A percentile compares a stretch with the other conserved stretches of the same genome.
phyloP scores from a whole-genome alignment of 148 eudicot genomes.

The Cornus florida region DNA sequence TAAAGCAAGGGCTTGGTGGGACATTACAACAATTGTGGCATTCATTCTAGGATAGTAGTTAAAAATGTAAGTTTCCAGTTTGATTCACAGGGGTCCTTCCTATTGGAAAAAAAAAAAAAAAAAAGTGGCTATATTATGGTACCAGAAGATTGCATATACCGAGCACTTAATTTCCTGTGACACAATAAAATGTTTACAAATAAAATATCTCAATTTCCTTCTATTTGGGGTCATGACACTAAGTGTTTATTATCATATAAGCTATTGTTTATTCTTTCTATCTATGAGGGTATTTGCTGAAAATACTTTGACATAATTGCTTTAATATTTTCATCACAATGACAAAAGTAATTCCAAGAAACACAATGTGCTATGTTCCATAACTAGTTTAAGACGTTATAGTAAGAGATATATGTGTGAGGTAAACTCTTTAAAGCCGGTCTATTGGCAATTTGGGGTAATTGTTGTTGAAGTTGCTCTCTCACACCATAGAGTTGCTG shows the following conservation, averaged over 20 bases:
- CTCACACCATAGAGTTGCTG: neutral
- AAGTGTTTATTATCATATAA: neutral
- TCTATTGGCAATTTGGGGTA: constrained; percentile 1
- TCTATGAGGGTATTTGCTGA: neutral
- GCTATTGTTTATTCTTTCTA: neutral
- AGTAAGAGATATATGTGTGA: neutral
- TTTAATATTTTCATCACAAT: neutral
- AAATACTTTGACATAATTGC: neutral
- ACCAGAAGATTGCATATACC: neutral
- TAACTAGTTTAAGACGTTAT: neutral
- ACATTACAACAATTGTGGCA: neutral
- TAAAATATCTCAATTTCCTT: neutral
- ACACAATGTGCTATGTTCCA: neutral
- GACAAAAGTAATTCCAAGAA: neutral
- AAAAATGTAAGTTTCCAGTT: neutral
- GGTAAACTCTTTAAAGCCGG: neutral
- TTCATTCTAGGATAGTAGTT: neutral
- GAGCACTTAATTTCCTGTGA: neutral
- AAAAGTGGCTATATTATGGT: neutral
- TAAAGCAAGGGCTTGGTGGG: neutral
- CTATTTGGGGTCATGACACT: neutral
- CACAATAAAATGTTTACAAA: neutral
- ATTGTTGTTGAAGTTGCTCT: neutral
- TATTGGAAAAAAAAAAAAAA: neutral
- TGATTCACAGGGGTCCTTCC: neutral